A percentile compares a stretch with the other conserved stretches of the same genome.
Evolutionary conservation across 2,329 filamentous ascomycete genomes (phyloP).

Genomic region (Colletotrichum orchidophilum): DNA sequence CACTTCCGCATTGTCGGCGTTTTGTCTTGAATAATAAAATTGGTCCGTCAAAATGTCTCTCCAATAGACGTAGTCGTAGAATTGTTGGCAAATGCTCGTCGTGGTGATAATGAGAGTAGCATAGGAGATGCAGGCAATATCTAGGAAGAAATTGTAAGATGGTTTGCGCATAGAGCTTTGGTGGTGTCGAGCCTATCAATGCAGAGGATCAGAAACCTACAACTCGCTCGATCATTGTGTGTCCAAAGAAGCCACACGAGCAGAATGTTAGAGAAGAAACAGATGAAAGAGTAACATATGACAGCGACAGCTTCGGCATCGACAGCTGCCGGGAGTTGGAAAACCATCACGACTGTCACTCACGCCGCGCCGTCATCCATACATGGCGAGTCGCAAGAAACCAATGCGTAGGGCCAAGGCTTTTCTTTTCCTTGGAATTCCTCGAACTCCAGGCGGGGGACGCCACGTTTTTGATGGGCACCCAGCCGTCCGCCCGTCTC

Average conservation of each 20-base stretch:
- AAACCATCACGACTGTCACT: slow-evolving; percentile 27
- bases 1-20: slow-evolving; percentile 24
- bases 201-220: not conserved
- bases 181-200: not conserved
- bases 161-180: too few species aligned
- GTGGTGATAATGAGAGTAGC: slow-evolving; percentile 19
- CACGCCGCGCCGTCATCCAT: slow-evolving; percentile 13
- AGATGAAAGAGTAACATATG: slow-evolving; percentile 26
- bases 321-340: slow-evolving; percentile 31
- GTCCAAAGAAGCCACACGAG: slow-evolving; percentile 29
- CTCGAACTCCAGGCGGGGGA: slow-evolving; percentile 6
- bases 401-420: not conserved
- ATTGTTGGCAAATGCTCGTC: slow-evolving; percentile 25
- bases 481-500: not conserved
- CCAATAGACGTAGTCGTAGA: slow-evolving; percentile 25
- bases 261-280: slow-evolving; percentile 21
- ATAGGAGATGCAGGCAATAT: slow-evolving; percentile 28
- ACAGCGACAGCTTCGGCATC: slow-evolving; percentile 17
- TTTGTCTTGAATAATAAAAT: slow-evolving; percentile 23
- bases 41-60: slow-evolving; percentile 24
- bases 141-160: not conserved
- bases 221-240: slow-evolving; percentile 29
- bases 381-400: slow-evolving; percentile 20
- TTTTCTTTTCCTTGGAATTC: not conserved
- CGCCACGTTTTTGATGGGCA: slow-evolving; percentile 18